Base-by-base conservation (phyloP, 208 protist genomes). In the Trypanosoma brucei region DNA sequence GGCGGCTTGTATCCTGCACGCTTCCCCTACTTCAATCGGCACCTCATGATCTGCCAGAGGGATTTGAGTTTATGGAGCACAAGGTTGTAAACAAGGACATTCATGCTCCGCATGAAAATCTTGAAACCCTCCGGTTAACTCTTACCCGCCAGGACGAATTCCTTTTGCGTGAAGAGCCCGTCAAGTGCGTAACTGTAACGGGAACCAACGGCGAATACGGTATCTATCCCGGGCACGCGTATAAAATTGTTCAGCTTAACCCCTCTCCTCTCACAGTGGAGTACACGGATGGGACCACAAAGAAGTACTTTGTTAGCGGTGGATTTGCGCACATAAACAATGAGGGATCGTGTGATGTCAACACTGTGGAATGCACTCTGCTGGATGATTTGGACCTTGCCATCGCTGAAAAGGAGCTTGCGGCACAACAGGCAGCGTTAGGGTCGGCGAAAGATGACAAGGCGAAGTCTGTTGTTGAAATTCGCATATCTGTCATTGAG, bases 241-340 rank as follows among this genome's bases (percentile, higher is more conserved):
- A 96, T 75, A 78, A 91, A 63, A 92, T 96, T 72, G 78, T 63
- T 59, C 75, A 94, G 78, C 73, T 96, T 4, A 62, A 76, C 11
- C 86, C 91, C 31, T 60, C 86, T 11, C 78, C 88, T 9, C 63
- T 96, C 39, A 70, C 73, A 45, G 77, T 96, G 8, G 88, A 96
- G 75, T 83, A 81, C 66, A 55, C 76, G 3, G 86, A 93, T 53
- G 91, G 88, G 11, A 79, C 67, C 4, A 74, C 85, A 42, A 57
- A 82, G 55, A 93, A 90, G 72, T 96, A 73, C 72, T 92, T 93
- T 68, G 76, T 84, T 46, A 94, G 85, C 59, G 91, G 91, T 38
- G 91, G 91, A 36, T 96, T 96, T 56, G 91, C 86, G 1, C 91
- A 96, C 73, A 83, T 91, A 53, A 96, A 96, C 79, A 94, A 93